Base-by-base conservation (phyloP, 1,284 basidiomycete species). In the Uromyces viciae-fabae region DNA sequence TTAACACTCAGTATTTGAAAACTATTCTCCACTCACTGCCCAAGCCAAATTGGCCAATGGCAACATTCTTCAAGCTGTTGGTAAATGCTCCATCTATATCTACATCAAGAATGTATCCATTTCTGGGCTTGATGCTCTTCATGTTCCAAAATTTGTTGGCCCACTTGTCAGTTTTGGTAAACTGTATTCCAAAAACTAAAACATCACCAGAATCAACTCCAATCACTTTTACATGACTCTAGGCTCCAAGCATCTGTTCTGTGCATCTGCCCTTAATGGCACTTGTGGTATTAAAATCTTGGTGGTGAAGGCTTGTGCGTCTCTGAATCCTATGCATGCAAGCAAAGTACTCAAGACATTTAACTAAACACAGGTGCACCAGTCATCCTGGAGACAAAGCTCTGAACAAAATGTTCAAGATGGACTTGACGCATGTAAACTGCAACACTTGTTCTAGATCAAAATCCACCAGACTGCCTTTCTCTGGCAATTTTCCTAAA, bases 371-470 rank as follows among this genome's bases (percentile, higher is more conserved):
- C 31, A 62, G 36, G 17, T 17, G n/a, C n/a, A 17, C 56, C 38
- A 56, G 73, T 11, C 73, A 75, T 33, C 28, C 46, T 2, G 28
- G 52, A 9, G 28, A 54, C 36, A 36, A 75, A 8, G 33, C 31
- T 38, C 25, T 75, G 17, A 58, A 33, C 8, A 25, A 25, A 22
- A 62, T 75, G 36, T 75, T 14, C 25, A 28, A 28, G 17, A 49
- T 69, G 25, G 22, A 11, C 3, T 3, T 31, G 3, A 31, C 64
- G 17, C 36, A 68, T 19, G 42, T 68, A 17, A 58, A 75, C 38
- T 75, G 72, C 60, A 54, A 75, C 11, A 9, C 52, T 8, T 75
- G 72, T 54, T 40, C 46, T 15, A 4, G 56, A 17, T 75, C 72
- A 4, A 75, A 60, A 75, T 49, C 46, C 3, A 46, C 54, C 40